Evolutionary conservation across 2,329 filamentous ascomycete species (phyloP), one percentile per base, ranked within the genome.

Genomic region (Stagonosporopsis vannaccii): DNA sequence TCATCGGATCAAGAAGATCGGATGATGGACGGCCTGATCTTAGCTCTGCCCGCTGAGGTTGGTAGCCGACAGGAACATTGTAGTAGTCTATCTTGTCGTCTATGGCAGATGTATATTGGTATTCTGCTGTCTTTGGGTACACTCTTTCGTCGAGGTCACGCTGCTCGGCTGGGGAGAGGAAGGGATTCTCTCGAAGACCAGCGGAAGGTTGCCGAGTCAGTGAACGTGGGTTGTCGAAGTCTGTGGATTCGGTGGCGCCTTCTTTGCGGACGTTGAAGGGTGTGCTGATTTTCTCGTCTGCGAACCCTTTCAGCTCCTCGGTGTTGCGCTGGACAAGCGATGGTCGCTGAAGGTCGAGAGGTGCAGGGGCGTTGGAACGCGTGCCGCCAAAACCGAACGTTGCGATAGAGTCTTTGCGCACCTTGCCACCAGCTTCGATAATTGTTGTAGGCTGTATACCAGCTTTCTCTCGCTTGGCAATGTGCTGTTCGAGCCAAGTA

Each of bases 401-500:
- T 2, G 56, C 55, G 17, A 66, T 67, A 0, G 62, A 65, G 33
- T 62, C 54, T 43, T 35, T 65, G 3, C 59, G 43, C 11, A 26
- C 11, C 3, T 19, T 32, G 2, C n/a, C 26, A 4, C 51, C 55
- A 8, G 42, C 36, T 8, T 60, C 53, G 17, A 53, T 8, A 6
- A 46, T 51, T 2, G 19, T 44, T 11, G 26, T 41, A 13, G 36
- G 41, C 23, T 48, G 36, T 1, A 46, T 36, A 20, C 54, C 51
- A 1, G 44, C 49, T 3, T 49, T 44, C 23, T 60, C 52, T 3
- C 53, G 55, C 25, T 65, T 62, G 6, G 68, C 67, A 12, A 72
- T 68, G 37, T 66, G 61, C 20, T 63, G 61, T 50, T 72, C 70
- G n/a, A 72, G 49, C 59, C 65, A 71, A 4, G 53, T 47, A 19